Evolutionary conservation across 2,329 filamentous ascomycete species (phyloP), one percentile per base, ranked within the genome.

Genomic region (Xylaria sp.): DNA sequence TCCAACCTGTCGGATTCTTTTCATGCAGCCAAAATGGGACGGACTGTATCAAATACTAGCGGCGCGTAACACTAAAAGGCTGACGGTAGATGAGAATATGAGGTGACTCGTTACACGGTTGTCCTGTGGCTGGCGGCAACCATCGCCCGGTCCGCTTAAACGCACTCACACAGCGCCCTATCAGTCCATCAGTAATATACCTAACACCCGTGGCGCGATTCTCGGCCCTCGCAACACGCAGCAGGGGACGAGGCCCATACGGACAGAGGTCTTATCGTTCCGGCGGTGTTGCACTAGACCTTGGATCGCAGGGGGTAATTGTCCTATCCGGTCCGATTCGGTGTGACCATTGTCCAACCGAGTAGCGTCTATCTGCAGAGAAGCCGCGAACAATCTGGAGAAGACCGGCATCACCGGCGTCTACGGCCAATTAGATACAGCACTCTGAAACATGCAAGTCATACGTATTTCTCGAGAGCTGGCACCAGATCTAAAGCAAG

Each of bases 1-100:
- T 47, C 42, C 42, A 47, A n/a, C n/a, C 42, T 47, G 42, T 47
- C 42, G 42, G 42, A 47, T 47, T 47, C 42, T 47, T 47, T 47
- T 47, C 42, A 47, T 47, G 42, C 42, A 47, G 42, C 42, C 42
- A 19, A 47, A 8, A 47, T 45, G 39, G 42, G 42, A 47, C n/a
- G 42, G 42, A 47, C n/a, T 47, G 14, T 2, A 47, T 19, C n/a
- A 42, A 17, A 42, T 17, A 2, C 34, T 12, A 42, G 39, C 11
- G 11, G 11, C 17, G 17, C 17, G 39, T 42, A 42, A 42, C 39
- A 47, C 42, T 3, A 7, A 19, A 47, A 47, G 8, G 42, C 17
- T 17, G 42, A 47, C 3, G 17, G 42, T 17, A 47, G 3, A 47
- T 21, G 42, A 47, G 17, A 47, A 47, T 47, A 47, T 47, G 42